Evolutionary conservation across 2,329 filamentous ascomycete species (phyloP), one percentile per base, ranked within the genome.

Genomic region (Aspergillus sp.): DNA sequence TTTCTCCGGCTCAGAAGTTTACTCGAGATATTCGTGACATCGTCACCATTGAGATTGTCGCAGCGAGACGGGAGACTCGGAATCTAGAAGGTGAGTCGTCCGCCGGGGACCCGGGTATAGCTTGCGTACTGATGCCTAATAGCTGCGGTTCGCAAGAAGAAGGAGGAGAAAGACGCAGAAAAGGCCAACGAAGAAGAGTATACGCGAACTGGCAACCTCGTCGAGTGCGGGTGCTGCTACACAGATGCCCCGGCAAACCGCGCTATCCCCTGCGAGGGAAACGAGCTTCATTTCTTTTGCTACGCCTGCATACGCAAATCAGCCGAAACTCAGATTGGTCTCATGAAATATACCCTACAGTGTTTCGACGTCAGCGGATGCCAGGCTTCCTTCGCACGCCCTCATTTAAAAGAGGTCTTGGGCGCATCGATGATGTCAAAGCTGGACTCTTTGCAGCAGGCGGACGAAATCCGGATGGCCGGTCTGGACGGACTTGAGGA

Each of bases 211-310:
- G 86, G 87, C 0, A 81, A 84, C 19, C 79, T 89, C 46, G 75
- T 81, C 11, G 91, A 94, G 67, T 96, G 90, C 68, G 84, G 83
- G 48, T 92, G 91, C 70, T 96, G 92, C 75, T 95, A 85, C 69
- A 81, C 82, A 7, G 87, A 92, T 4, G 81, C 82, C 54, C 83
- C 90, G 2, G 75, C 87, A 50, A 91, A 91, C 67, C 84, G 87
- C 52, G 87, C 91, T 80, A 83, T 91, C 1, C 81, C 85, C 65
- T 96, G 92, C 73, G 77, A 86, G 54, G 87, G 83, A 17, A 80
- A 84, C 0, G 68, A 72, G 0, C 66, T 77, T 1, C 91, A 93
- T 67, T 85, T 84, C 71, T 93, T 94, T 74, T 96, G 92, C 74
- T 80, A 81, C 51, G 76, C 78, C 1, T 96, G 92, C 71, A 83